Evolutionary conservation across 2,329 filamentous ascomycete species (phyloP), one percentile per base, ranked within the genome.

Genomic region (Diaporthe vexans): DNA sequence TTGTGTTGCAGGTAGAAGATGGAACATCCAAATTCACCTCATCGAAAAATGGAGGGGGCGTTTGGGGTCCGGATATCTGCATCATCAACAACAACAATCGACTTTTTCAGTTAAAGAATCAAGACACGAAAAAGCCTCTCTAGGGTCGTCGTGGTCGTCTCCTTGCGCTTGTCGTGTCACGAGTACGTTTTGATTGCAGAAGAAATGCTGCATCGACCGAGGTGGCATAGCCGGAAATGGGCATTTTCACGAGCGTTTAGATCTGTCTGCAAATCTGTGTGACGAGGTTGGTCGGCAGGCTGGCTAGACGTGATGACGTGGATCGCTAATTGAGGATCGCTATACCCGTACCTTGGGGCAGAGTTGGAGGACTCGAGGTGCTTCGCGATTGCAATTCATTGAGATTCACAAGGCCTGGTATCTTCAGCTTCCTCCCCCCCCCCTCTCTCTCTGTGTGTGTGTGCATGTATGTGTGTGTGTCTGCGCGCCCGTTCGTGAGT

Each of bases 21-120:
- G 90, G 90, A 90, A 85, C 87, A 88, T 86, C 83, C 84, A 87
- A 88, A 85, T 86, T 82, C 86, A 86, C 84, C 87, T 86, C 84
- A 85, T 87, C 86, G 87, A 84, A 88, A 85, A 86, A 87, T 86
- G 84, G 83, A 84, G 84, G 83, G 91, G 92, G 92, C 92, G 93
- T 94, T 91, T 89, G 89, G 90, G 88, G 88, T 92, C 93, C 92
- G 93, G 93, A 94, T 94, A 94, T 94, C 92, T 93, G 90, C 63
- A 68, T 91, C 92, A 93, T 91, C 59, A 48, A 13, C 87, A 79
- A 77, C 77, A 77, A 76, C 76, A 76, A 82, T 80, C 82, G 80
- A 82, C 79, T 82, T 80, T 84, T 80, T 74, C 48, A 68, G n/a
- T 43, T 63, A 43, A 43, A 59, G 37, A 59, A 63, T 52, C 69